phyloP scores from a whole-genome alignment of 73 alveolate genomes.

The Tetrahymena malaccensis region DNA sequence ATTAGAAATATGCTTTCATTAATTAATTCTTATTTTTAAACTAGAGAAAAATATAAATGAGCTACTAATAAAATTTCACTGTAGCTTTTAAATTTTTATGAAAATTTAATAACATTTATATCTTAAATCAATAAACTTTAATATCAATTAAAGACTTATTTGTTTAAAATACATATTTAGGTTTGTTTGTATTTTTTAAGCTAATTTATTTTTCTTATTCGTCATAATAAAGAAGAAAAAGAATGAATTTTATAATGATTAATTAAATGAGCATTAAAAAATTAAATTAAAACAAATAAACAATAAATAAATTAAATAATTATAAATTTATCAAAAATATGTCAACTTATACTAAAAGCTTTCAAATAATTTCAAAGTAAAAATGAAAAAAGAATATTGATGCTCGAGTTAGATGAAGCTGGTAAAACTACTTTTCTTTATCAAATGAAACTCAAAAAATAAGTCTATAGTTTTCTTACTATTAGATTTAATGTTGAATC shows the following conservation, averaged over 20 bases:
- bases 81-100: too few species aligned
- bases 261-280: too few species aligned
- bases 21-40: too few species aligned
- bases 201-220: too few species aligned
- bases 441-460: constrained; percentile 62
- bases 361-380: background rate
- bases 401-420: constrained; percentile 66
- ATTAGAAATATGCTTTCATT: too few species aligned
- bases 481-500: constrained; percentile 89
- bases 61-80: too few species aligned
- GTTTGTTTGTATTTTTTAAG: background rate
- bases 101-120: too few species aligned
- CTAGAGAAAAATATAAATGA: too few species aligned
- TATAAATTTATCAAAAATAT: background rate
- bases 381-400: constrained; percentile 43
- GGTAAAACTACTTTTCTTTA: constrained; percentile 61
- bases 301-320: background rate
- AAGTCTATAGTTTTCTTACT: constrained; percentile 66
- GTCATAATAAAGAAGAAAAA: background rate
- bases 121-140: too few species aligned
- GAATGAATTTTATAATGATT: background rate
- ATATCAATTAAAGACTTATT: too few species aligned
- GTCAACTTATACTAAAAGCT: background rate
- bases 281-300: background rate
- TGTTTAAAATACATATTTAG: too few species aligned